Evolutionary conservation across 1,284 basidiomycete genomes (phyloP).

Genomic region (Cystobasidium sp.): DNA sequence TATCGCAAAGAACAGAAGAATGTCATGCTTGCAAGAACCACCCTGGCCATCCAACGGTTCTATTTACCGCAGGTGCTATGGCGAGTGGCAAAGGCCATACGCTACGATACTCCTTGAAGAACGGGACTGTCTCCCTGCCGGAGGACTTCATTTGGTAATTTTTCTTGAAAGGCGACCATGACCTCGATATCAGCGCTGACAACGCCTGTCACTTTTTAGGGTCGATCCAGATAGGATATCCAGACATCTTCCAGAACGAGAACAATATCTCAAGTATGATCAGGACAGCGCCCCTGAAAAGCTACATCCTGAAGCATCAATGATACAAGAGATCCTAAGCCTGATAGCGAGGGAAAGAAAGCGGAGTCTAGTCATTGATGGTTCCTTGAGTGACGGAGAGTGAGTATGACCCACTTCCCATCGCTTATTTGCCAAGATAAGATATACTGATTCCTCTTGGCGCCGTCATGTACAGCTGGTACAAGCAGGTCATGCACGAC

Average conservation of each 20-base stretch:
- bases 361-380: constrained; percentile 50
- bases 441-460: not conserved
- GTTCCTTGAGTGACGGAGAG: constrained; percentile 50
- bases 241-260: constrained; percentile 50
- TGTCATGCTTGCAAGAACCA: constrained; percentile 32
- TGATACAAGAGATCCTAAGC: constrained; percentile 52
- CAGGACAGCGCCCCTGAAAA: constrained; percentile 44
- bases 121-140: constrained; percentile 46
- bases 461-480: constrained; percentile 43
- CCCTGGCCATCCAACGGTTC: constrained; percentile 23
- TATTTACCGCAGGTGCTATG: constrained; percentile 49
- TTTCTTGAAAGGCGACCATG: not conserved
- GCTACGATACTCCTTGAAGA: constrained; percentile 46
- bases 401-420: constrained; percentile 4
- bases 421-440: not conserved
- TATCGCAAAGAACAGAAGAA: constrained; percentile 47
- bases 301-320: constrained; percentile 50
- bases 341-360: constrained; percentile 45
- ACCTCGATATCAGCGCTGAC: not conserved
- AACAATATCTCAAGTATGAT: constrained; percentile 48
- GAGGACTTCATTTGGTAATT: constrained; percentile 50
- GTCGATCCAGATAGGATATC: constrained; percentile 53
- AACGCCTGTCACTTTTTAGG: constrained; percentile 36
- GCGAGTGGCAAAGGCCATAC: constrained; percentile 53
- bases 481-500: constrained; percentile 48